Base-by-base conservation (phyloP, 2,329 filamentous ascomycete species). In the Trichoderma citrinoviride region DNA sequence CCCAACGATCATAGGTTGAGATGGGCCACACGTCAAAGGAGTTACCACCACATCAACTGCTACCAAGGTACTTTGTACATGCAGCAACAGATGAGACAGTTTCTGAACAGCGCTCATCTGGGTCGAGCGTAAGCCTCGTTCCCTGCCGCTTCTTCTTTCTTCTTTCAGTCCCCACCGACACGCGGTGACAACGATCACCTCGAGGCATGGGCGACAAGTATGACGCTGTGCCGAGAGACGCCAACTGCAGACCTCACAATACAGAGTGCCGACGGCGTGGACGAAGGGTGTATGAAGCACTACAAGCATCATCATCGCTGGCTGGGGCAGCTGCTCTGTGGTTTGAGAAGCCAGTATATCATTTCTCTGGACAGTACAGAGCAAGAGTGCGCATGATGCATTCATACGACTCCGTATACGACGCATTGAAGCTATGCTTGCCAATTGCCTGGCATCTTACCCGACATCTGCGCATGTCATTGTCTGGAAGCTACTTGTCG, bases 1-100 rank as follows among this genome's bases (percentile, higher is more conserved):
- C 29, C 49, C 58, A 62, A 54, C 58, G 58, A 62, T 54, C 46
- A 62, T 50, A 62, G 47, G 58, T 54, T n/a, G 47, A 25, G 58
- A 62, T 62, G 58, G 37, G 49, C 58, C 58, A 62, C 58, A 62
- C 49, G 49, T 62, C 58, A 37, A 52, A 29, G 27, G 27, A 25
- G 25, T 33, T 25, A n/a, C 17, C 29, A 52, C 27, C 29, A 17
- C 25, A 33, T 23, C 19, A 21, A 10, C 33, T 37, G 23, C 14
- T 60, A 27, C 40, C 8, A 15, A 61, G 57, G 58, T 61, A 61
- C 58, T 53, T 62, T 23, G 23, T 25, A 14, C 40, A 7, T 15
- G 46, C 47, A 52, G 17, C 37, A 54, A 54, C 49, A 54, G 14
- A 44, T 23, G 58, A 53, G 25, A 40, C 25, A 19, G 21, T 41